phyloP scores from a whole-genome alignment of 2,329 filamentous ascomycete genomes.

The Sporothrix sp. region DNA sequence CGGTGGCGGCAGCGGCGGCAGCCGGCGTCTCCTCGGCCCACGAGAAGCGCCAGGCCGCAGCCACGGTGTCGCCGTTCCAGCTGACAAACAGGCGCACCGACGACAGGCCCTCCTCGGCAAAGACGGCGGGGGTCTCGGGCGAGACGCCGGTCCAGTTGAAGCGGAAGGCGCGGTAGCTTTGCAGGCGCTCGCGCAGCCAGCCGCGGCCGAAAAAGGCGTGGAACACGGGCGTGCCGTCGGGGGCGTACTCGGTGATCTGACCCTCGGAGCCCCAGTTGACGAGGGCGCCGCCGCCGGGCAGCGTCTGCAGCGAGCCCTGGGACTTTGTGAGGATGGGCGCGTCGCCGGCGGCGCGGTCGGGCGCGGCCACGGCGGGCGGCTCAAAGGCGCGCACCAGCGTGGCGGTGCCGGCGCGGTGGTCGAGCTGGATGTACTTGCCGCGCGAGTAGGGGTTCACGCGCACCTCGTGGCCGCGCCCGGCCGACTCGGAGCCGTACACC shows the following conservation, averaged over 20 bases:
- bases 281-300: constrained; percentile 43
- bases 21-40: neutral
- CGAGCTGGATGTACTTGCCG: constrained; percentile 37
- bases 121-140: constrained; percentile 27
- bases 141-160: constrained; percentile 41
- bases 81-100: constrained; percentile 27
- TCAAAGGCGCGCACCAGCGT: constrained; percentile 36
- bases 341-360: neutral
- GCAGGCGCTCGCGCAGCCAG: constrained; percentile 29
- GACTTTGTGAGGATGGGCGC: constrained; percentile 15
- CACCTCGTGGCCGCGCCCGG: constrained; percentile 20
- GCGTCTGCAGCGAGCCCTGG: constrained; percentile 41
- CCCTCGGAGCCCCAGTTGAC: constrained; percentile 48
- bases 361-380: constrained; percentile 26
- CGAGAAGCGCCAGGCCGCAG: constrained; percentile 19
- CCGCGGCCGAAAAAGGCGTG: constrained; percentile 38
- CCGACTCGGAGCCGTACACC: constrained; percentile 32
- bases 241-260: constrained; percentile 36
- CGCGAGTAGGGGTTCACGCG: constrained; percentile 26
- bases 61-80: constrained; percentile 38
- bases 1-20: neutral
- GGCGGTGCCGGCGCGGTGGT: constrained; percentile 34
- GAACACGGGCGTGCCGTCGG: constrained; percentile 41
- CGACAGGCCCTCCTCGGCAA: constrained; percentile 17
- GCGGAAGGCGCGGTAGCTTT: constrained; percentile 47